Evolutionary conservation across 1,284 basidiomycete genomes (phyloP).

Genomic region (Kwoniella shivajii): DNA sequence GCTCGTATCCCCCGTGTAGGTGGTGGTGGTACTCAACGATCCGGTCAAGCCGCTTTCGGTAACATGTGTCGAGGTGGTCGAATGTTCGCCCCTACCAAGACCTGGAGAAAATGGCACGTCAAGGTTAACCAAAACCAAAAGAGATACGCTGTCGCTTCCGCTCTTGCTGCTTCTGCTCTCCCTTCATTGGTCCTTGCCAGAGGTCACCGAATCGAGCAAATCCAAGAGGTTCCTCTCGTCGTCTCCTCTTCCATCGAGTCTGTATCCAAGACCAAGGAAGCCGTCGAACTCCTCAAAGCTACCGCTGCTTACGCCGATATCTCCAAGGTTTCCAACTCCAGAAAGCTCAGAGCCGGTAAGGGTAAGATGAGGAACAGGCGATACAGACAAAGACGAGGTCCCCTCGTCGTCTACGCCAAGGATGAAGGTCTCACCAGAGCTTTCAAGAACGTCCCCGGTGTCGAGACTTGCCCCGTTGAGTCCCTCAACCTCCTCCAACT

Average conservation of each 20-base stretch:
- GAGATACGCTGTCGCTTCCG: constrained; percentile 96
- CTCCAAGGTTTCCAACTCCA: constrained; percentile 94
- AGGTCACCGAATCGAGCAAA: constrained; percentile 97
- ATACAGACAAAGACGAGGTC: constrained; percentile 95
- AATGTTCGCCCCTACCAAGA: constrained; percentile 99
- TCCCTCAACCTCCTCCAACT: constrained; percentile 97
- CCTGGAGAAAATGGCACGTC: constrained; percentile 99
- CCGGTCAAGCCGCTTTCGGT: constrained; percentile 98
- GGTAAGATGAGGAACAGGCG: constrained; percentile 98
- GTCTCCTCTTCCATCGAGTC: constrained; percentile 77
- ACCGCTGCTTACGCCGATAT: constrained; percentile 92
- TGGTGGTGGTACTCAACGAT: constrained; percentile 97
- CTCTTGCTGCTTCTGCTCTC: constrained; percentile 95
- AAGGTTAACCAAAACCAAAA: constrained; percentile 99
- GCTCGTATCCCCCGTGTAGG: constrained; percentile 99
- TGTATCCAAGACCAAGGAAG: constrained; percentile 96
- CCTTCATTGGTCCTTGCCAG: constrained; percentile 98
- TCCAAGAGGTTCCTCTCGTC: constrained; percentile 96
- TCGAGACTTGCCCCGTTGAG: constrained; percentile 94
- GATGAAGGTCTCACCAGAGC: constrained; percentile 98
- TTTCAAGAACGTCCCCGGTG: constrained; percentile 98
- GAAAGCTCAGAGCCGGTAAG: constrained; percentile 95
- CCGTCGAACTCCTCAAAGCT: constrained; percentile 88
- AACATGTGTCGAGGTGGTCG: constrained; percentile 99
- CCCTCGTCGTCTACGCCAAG: constrained; percentile 96